phyloP scores from a whole-genome alignment of 176 grass and related monocot genomes.

The Cenchrus americanus region DNA sequence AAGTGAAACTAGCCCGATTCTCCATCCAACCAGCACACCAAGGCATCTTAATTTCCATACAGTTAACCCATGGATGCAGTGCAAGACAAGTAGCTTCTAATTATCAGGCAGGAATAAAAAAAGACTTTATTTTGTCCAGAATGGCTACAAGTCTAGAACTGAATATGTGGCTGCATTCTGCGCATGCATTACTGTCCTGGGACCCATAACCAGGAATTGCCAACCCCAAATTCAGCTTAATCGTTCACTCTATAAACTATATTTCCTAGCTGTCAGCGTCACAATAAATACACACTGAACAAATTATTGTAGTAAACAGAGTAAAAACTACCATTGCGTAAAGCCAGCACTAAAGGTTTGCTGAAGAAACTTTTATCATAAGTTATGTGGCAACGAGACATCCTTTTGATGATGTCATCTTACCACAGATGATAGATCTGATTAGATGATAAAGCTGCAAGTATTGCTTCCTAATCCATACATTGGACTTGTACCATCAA shows the following conservation, averaged over 20 bases:
- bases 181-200: slow-evolving; percentile 20
- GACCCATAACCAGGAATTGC: slow-evolving; percentile 43
- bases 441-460: slow-evolving; percentile 27
- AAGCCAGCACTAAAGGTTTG: slow-evolving; percentile 31
- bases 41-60: slow-evolving; percentile 43
- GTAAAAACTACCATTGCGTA: slow-evolving; percentile 9
- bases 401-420: slow-evolving; percentile 21
- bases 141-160: slow-evolving; percentile 10
- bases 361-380: slow-evolving; percentile 4
- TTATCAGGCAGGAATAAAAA: background rate
- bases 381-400: slow-evolving; percentile 19
- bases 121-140: slow-evolving; percentile 28
- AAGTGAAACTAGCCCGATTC: slow-evolving; percentile 43
- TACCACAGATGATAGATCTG: slow-evolving; percentile 1
- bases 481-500: slow-evolving; percentile 30
- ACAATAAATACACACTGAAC: slow-evolving; percentile 40
- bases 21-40: slow-evolving; percentile 32
- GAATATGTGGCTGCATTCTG: slow-evolving; percentile 40
- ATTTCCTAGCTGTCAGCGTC: slow-evolving; percentile 25
- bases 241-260: slow-evolving; percentile 23
- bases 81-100: slow-evolving; percentile 54
- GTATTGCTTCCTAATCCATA: slow-evolving; percentile 19
- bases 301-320: background rate
- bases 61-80: slow-evolving; percentile 36
- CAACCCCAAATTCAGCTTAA: slow-evolving; percentile 38